Conservation (phyloP, 2,329 filamentous ascomycete genomes). For the Penicillium thymicola region DNA sequence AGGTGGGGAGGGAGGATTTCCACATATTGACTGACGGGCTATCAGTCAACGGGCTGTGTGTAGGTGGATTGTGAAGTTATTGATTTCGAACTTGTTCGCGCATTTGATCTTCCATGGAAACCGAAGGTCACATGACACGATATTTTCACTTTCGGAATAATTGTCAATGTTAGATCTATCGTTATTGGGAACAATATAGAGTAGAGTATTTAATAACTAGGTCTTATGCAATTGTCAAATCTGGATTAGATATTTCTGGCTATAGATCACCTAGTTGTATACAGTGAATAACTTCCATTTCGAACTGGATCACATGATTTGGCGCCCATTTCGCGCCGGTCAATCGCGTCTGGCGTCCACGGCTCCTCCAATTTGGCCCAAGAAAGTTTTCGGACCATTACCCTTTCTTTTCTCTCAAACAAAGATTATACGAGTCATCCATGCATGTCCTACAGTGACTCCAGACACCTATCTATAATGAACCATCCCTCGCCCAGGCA, state of each 20-base stretch:
- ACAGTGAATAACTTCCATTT: not conserved
- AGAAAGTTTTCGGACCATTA: constrained; percentile 4
- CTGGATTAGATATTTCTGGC: no score
- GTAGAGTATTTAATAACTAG: not conserved
- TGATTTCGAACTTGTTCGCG: not conserved
- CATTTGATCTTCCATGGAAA: constrained; percentile 4
- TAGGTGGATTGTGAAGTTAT: not conserved
- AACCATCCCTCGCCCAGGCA: constrained; percentile 16
- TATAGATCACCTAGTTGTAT: not conserved
- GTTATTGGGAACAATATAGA: not conserved
- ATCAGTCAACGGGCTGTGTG: not conserved
- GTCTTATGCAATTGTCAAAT: not conserved
- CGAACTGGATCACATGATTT: constrained; percentile 30
- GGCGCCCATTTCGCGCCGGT: constrained; percentile 32
- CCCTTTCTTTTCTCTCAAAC: not conserved
- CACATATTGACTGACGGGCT: constrained; percentile 25
- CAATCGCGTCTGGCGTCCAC: constrained; percentile 13
- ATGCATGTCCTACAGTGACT: not conserved
- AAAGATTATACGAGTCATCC: not conserved
- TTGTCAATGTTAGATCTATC: not conserved
- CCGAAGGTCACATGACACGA: not conserved
- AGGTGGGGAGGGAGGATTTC: constrained; percentile 24
- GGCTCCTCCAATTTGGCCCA: constrained; percentile 13
- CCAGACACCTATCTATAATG: not conserved
- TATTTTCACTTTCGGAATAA: not conserved